phyloP scores from a whole-genome alignment of 129 eudicot genomes.

The Centrapalus pauciflorus region DNA sequence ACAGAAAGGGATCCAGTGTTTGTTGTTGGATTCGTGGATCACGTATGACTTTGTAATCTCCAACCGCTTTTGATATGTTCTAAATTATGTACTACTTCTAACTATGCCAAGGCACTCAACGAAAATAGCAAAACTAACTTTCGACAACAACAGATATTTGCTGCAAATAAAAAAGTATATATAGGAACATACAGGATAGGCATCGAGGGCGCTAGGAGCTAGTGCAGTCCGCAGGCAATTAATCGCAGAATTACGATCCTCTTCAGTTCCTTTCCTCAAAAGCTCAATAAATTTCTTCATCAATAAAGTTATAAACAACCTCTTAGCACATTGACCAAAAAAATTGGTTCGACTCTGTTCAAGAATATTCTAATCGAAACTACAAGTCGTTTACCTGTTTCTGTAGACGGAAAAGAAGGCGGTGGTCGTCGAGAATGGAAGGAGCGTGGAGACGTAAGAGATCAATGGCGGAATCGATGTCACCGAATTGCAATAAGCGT shows the following conservation, averaged over 20 bases:
- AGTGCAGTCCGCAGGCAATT: constrained; percentile 70
- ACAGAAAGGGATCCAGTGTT: background rate
- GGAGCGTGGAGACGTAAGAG: constrained; percentile 57
- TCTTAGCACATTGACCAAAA: background rate
- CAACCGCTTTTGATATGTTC: background rate
- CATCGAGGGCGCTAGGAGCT: constrained; percentile 94
- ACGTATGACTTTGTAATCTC: background rate
- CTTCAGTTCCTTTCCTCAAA: constrained; percentile 74
- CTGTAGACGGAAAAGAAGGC: constrained; percentile 84
- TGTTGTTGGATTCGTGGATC: background rate
- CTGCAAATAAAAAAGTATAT: background rate
- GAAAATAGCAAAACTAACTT: background rate
- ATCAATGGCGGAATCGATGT: constrained; percentile 53
- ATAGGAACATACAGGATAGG: constrained; percentile 71
- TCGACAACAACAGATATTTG: background rate
- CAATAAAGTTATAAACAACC: background rate
- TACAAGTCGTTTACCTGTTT: constrained; percentile 53
- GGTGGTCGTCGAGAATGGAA: constrained; percentile 68
- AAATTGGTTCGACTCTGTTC: no score
- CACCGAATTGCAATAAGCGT: constrained; percentile 43
- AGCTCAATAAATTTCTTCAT: constrained; percentile 90
- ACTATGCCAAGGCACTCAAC: background rate
- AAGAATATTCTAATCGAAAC: background rate
- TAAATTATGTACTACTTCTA: constrained; percentile 8
- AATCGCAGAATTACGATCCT: constrained; percentile 76